A percentile compares a stretch with the other conserved stretches of the same genome.
These are phyloP conservation scores for Exophiala alcalophila DNA, from an alignment of 2,329 filamentous ascomycete species.

Conservation along the genomic window DNA sequence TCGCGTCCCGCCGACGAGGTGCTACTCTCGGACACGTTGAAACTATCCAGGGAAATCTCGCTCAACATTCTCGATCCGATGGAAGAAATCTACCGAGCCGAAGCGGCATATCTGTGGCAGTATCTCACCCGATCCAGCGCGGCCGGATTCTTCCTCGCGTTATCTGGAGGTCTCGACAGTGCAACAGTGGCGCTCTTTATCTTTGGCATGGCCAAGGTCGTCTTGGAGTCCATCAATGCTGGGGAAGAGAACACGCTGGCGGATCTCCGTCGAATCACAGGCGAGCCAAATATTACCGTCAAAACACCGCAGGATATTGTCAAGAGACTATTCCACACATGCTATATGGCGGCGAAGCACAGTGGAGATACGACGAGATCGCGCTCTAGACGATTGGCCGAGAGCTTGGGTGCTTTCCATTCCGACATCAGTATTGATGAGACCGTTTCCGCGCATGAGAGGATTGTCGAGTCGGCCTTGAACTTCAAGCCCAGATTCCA, in stretches of 20 bases:
- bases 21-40: conserved; percentile 33
- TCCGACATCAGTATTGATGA: conserved; percentile 71
- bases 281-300: conserved; percentile 34
- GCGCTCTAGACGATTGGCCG: conserved; percentile 59
- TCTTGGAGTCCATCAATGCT: conserved; percentile 37
- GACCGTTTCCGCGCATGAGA: conserved; percentile 46
- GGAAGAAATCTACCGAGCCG: conserved; percentile 61
- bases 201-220: conserved; percentile 40
- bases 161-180: conserved; percentile 41
- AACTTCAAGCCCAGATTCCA: conserved; percentile 63
- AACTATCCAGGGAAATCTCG: conserved; percentile 46
- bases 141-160: conserved; percentile 39
- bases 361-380: conserved; percentile 65
- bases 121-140: conserved; percentile 38
- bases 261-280: conserved; percentile 32
- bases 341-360: conserved; percentile 69
- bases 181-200: conserved; percentile 39
- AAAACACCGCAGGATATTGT: conserved; percentile 61
- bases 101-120: conserved; percentile 35
- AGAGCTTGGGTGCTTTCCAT: conserved; percentile 57
- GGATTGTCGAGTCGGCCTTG: conserved; percentile 47
- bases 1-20: conserved; percentile 35
- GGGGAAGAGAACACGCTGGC: conserved; percentile 34
- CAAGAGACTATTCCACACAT: conserved; percentile 59
- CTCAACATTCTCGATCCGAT: conserved; percentile 60